Evolutionary conservation across 2,329 filamentous ascomycete genomes (phyloP).

Genomic region (Stachybotrys elegans): DNA sequence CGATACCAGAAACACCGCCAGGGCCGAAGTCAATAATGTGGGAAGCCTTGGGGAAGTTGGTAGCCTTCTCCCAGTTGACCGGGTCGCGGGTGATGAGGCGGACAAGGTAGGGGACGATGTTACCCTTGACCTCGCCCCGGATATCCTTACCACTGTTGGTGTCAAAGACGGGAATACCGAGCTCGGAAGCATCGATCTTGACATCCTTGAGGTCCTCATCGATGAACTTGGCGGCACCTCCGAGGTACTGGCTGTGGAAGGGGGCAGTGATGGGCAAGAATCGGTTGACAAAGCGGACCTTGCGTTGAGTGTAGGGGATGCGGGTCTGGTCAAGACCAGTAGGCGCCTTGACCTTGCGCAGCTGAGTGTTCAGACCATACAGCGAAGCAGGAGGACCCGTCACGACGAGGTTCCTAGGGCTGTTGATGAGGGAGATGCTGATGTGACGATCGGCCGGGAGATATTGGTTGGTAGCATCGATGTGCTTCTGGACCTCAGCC

Average conservation of each 20-base stretch:
- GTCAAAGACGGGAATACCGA: constrained; percentile 84
- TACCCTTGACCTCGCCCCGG: constrained; percentile 61
- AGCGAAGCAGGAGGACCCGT: constrained; percentile 93
- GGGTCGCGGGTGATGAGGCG: constrained; percentile 92
- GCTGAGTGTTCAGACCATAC: constrained; percentile 89
- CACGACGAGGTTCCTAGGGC: constrained; percentile 92
- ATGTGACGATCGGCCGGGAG: constrained; percentile 90
- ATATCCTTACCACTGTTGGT: constrained; percentile 87
- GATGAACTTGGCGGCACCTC: constrained; percentile 75
- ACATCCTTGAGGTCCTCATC: constrained; percentile 83
- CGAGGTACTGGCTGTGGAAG: constrained; percentile 94
- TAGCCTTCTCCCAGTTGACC: constrained; percentile 95
- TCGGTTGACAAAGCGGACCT: constrained; percentile 92
- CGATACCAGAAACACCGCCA: constrained; percentile 92
- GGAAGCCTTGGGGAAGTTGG: constrained; percentile 82
- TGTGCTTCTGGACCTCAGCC: constrained; percentile 88
- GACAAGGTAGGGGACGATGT: constrained; percentile 80
- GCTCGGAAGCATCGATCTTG: constrained; percentile 63
- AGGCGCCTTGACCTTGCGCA: constrained; percentile 94
- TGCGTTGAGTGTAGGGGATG: constrained; percentile 91
- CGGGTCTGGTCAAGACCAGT: constrained; percentile 96
- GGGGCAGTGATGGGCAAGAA: constrained; percentile 97
- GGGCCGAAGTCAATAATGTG: constrained; percentile 97
- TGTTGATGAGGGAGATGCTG: constrained; percentile 92
- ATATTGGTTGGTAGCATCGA: constrained; percentile 95